Evolutionary conservation across 192 early-diverging fungal species (phyloP), one percentile per base, ranked within the genome.

Genomic region (Chytriomyces confervae): DNA sequence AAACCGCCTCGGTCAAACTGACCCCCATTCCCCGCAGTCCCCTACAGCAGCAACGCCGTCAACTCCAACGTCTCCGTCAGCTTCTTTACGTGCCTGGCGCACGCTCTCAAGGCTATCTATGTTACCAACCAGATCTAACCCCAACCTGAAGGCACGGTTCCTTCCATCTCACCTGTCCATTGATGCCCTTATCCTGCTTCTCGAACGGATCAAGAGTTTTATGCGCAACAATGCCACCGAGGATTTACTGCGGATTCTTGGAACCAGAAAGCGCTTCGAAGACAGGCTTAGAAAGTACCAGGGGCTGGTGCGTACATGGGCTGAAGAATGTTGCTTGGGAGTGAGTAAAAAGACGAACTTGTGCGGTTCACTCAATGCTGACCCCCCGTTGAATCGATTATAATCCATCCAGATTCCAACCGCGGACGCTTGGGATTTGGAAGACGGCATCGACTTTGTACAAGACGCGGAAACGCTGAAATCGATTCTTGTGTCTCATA

Each of bases 171-270:
- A 68, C 57, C 13, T 72, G 10, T 23, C 45, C 20, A 49, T 46
- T 27, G 71, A 65, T 9, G n/a, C 72, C n/a, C 65, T 79, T 13
- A 7, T 79, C 5, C 18, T 47, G 5, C 72, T 79, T 2, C 50
- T 75, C 7, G 78, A 79, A 46, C 63, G 64, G 24, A 66, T 79
- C 50, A 79, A 79, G 57, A 72, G 78, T 13, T 75, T 79, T 48
- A 46, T 79, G 36, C 74, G 53, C 43, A 64, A 72, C 36, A 73
- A 29, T 6, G 7, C 18, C 7, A 44, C 62, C 24, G 51, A 50
- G 7, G 78, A 79, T 46, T 23, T 72, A 20, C 43, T 79, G 13
- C 13, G 72, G 10, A 71, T 69, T n/a, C 18, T 71, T 20, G 71
- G 62, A 20, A 53, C 71, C 7, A 36, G 78, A 7, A n/a, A 63